Percentiles rank a stretch among this genome's conserved stretches.
These are phyloP conservation scores for Dinochytrium kinnereticum DNA, from an alignment of 371 early-diverging fungal species.

Conservation along the genomic window DNA sequence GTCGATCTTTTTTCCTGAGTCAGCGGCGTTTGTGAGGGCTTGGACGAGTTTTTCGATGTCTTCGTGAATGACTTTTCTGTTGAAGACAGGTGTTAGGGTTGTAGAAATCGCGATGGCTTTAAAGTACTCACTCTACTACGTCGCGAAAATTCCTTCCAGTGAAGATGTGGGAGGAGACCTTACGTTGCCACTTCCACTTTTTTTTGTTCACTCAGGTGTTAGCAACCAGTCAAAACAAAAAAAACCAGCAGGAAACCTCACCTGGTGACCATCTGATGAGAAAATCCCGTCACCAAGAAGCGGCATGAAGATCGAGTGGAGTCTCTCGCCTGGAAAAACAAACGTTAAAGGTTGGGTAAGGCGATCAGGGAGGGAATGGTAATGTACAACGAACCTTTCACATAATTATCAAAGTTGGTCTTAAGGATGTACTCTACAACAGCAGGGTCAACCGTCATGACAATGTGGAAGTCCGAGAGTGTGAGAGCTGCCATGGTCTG, in stretches of 20 bases:
- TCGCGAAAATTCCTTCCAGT: conserved; percentile 63
- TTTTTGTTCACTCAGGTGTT: too few species aligned
- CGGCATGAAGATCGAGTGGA: conserved; percentile 13
- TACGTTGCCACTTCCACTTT: conserved; percentile 56
- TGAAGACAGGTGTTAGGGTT: not conserved
- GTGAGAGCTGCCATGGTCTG: not conserved
- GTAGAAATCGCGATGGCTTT: not conserved
- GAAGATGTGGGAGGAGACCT: conserved; percentile 60
- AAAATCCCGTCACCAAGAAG: conserved; percentile 35
- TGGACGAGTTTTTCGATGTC: conserved; percentile 10
- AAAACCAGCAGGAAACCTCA: not conserved
- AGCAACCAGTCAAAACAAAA: not conserved
- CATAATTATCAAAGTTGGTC: conserved; percentile 41
- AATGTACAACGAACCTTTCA: conserved; percentile 33
- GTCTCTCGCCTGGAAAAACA: not conserved
- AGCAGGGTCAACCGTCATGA: conserved; percentile 28
- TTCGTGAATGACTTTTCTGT: not conserved
- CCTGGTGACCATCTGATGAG: not conserved
- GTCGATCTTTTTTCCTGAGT: not conserved
- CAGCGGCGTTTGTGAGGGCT: not conserved
- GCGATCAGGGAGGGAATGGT: too few species aligned
- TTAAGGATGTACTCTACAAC: conserved; percentile 36
- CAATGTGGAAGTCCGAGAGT: not conserved
- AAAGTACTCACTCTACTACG: conserved; percentile 7
- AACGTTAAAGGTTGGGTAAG: too few species aligned